phyloP scores from a whole-genome alignment of 202 grass and related monocot species.

The Elaeis oleifera region DNA sequence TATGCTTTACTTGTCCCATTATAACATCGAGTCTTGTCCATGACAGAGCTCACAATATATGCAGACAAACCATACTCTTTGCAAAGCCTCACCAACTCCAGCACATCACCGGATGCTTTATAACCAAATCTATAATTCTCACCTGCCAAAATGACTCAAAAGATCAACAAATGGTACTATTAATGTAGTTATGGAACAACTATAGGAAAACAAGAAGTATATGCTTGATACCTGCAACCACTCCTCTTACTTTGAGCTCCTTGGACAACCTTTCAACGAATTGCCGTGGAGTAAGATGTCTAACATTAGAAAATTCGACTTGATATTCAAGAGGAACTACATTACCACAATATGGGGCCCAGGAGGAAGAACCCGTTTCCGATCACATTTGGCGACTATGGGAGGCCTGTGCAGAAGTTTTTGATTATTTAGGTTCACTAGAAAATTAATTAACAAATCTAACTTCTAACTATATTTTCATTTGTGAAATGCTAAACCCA shows the following conservation, averaged over 20 bases:
- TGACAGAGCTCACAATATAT: conserved; percentile 74
- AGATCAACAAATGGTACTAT: conserved; percentile 11
- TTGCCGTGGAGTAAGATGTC: conserved; percentile 73
- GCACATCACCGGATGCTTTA: conserved; percentile 82
- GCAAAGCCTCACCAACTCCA: conserved; percentile 71
- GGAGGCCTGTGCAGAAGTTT: conserved; percentile 46
- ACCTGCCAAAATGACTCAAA: conserved; percentile 48
- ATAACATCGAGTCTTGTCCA: conserved; percentile 64
- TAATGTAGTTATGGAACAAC: not conserved
- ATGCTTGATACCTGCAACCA: conserved; percentile 75
- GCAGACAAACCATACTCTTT: conserved; percentile 73
- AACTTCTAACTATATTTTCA: too few species aligned
- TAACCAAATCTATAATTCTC: conserved; percentile 99
- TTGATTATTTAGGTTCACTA: too few species aligned
- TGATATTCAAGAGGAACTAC: conserved; percentile 81
- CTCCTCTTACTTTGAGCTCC: conserved; percentile 91
- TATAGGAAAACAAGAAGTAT: conserved; percentile 21
- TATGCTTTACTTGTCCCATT: conserved; percentile 44
- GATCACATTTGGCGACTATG: conserved; percentile 72
- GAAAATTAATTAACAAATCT: too few species aligned
- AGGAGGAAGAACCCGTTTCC: conserved; percentile 77
- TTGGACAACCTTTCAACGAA: conserved; percentile 92
- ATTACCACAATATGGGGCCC: conserved; percentile 74
- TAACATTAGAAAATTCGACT: conserved; percentile 95
- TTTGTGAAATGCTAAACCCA: too few species aligned